Evolutionary conservation across 768 basidiomycete genomes (phyloP).

Genomic region (Termitomyces bulborhizus): DNA sequence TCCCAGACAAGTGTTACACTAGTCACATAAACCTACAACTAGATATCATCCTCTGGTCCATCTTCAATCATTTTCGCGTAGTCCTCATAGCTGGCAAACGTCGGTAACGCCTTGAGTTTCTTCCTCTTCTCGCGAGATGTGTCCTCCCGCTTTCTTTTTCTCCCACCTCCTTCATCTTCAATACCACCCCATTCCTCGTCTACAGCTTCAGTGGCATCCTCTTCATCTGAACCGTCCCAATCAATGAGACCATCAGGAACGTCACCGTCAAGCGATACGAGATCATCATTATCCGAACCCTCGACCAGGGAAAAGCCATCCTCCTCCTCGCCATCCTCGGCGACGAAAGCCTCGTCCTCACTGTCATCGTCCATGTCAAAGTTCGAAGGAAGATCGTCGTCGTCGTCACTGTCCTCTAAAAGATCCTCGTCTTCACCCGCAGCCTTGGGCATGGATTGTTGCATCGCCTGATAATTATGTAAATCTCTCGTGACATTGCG

Average conservation of each 20-base stretch:
- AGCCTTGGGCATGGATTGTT: slow-evolving; percentile 71
- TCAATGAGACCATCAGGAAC: slow-evolving; percentile 53
- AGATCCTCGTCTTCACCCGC: slow-evolving; percentile 42
- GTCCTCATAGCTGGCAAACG: slow-evolving; percentile 85
- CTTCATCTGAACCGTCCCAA: slow-evolving; percentile 49
- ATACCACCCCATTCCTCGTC: slow-evolving; percentile 57
- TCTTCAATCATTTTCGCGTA: slow-evolving; percentile 84
- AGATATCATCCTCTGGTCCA: slow-evolving; percentile 59
- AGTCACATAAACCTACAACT: background rate
- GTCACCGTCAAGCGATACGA: slow-evolving; percentile 51
- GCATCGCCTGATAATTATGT: slow-evolving; percentile 62
- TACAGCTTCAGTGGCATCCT: slow-evolving; percentile 29
- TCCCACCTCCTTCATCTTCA: slow-evolving; percentile 20
- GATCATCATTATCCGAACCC: slow-evolving; percentile 66
- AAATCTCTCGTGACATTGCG: background rate
- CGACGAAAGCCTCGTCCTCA: slow-evolving; percentile 14
- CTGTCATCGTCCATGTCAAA: slow-evolving; percentile 26
- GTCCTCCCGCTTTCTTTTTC: slow-evolving; percentile 42
- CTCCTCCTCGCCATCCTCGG: slow-evolving; percentile 29
- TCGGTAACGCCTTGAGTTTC: slow-evolving; percentile 63
- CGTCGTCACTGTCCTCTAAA: slow-evolving; percentile 25
- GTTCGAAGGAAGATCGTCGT: slow-evolving; percentile 23
- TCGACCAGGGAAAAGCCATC: slow-evolving; percentile 51
- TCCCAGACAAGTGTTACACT: background rate
- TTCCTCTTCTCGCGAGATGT: slow-evolving; percentile 48